These are phyloP conservation scores for Phytophthora constricta DNA, from an alignment of 352 stramenopile species.

Conservation along the genomic window DNA sequence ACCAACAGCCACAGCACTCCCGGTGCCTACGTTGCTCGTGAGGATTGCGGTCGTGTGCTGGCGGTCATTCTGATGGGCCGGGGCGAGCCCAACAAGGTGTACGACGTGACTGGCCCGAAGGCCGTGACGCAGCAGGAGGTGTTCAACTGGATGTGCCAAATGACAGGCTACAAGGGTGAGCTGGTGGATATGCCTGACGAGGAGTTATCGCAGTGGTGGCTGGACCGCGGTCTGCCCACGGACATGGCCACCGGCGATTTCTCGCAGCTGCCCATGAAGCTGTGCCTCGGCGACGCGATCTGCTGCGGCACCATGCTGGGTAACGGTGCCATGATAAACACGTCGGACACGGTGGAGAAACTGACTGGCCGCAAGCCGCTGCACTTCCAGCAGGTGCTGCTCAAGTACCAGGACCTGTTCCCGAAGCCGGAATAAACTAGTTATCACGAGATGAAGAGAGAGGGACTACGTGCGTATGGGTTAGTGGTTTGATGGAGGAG, in stretches of 20 bases:
- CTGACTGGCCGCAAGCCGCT: constrained; percentile 11
- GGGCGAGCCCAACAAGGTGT: constrained; percentile 20
- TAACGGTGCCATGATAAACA: constrained; percentile 8
- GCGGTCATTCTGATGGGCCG: constrained; percentile 14
- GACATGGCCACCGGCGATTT: constrained; percentile 8
- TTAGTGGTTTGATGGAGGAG: too few relatives aligned
- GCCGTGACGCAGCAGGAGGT: constrained; percentile 13
- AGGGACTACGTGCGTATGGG: too few relatives aligned
- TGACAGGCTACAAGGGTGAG: constrained; percentile 20
- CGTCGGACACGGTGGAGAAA: constrained; percentile 15
- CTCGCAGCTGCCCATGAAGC: constrained; percentile 10
- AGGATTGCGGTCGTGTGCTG: constrained; percentile 23
- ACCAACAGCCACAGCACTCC: constrained; percentile 20
- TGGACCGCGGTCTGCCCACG: constrained; percentile 2
- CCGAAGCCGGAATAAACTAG: constrained; percentile 4
- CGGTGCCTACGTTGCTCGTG: constrained; percentile 17
- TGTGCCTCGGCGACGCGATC: constrained; percentile 13
- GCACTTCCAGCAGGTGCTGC: constrained; percentile 1
- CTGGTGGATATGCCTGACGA: constrained; percentile 19
- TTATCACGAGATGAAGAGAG: too few relatives aligned
- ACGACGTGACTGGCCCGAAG: constrained; percentile 18
- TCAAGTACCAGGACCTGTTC: constrained; percentile 12
- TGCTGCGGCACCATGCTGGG: constrained; percentile 15
- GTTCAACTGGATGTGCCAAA: constrained; percentile 14
- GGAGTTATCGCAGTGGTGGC: constrained; percentile 10